Conservation (phyloP, 805 yeast genomes). For the Jamesozyma piceae region DNA sequence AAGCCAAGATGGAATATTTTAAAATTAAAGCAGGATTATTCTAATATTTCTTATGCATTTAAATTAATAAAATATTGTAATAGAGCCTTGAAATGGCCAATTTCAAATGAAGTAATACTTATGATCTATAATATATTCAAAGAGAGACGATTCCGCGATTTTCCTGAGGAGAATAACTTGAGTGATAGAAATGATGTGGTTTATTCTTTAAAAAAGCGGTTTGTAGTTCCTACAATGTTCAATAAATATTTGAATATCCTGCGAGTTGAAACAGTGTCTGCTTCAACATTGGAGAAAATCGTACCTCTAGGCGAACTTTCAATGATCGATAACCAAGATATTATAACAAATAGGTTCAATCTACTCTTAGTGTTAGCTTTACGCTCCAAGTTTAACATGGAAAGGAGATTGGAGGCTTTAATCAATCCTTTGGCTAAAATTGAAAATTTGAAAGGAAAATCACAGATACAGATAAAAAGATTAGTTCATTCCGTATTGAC, state of each 20-base stretch:
- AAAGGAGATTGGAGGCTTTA: constrained; percentile 18
- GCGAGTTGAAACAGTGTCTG: constrained; percentile 6
- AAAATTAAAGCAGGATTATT: constrained; percentile 9
- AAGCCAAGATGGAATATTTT: constrained; percentile 18
- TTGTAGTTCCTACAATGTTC: constrained; percentile 11
- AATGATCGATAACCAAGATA: constrained; percentile 10
- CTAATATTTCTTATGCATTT: constrained; percentile 9
- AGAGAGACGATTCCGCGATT: constrained; percentile 22
- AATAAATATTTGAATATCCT: constrained; percentile 19
- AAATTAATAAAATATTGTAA: constrained; percentile 12
- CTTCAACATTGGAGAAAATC: constrained; percentile 18
- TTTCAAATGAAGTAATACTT: constrained; percentile 44
- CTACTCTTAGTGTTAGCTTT: constrained; percentile 18
- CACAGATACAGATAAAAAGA: background rate
- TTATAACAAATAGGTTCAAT: constrained; percentile 24
- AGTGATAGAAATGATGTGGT: constrained; percentile 8
- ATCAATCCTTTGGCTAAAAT: constrained; percentile 9
- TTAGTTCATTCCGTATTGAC: constrained; percentile 2
- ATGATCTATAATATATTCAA: constrained; percentile 18
- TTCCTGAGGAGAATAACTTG: constrained; percentile 13
- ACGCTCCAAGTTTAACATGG: constrained; percentile 15
- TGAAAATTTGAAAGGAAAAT: background rate
- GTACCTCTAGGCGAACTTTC: constrained; percentile 25
- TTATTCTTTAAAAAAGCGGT: constrained; percentile 1
- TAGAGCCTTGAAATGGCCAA: constrained; percentile 27